Percentiles rank a stretch among this genome's conserved stretches.
These are phyloP conservation scores for Ensete ventricosum DNA, from an alignment of 176 grass and related monocot genomes.

Conservation along the genomic window DNA sequence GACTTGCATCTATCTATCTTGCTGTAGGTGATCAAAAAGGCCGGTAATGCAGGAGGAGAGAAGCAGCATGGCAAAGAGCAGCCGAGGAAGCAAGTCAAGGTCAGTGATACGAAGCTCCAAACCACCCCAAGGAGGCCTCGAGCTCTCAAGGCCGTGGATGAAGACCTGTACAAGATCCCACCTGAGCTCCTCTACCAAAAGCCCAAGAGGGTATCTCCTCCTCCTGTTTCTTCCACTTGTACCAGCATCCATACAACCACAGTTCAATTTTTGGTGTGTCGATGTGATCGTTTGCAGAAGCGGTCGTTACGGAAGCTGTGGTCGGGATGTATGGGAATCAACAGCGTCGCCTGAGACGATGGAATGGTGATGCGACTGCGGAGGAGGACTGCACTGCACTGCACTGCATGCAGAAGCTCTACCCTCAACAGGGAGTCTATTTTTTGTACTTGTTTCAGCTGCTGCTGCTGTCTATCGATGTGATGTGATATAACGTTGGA, in stretches of 20 bases:
- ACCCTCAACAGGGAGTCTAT: too few relatives aligned
- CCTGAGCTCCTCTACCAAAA: neutral
- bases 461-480: too few relatives aligned
- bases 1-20: too few relatives aligned
- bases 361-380: too few relatives aligned
- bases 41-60: neutral
- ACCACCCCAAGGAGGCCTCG: neutral
- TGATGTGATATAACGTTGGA: too few relatives aligned
- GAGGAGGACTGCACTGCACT: too few relatives aligned
- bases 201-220: neutral
- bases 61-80: neutral
- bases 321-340: neutral
- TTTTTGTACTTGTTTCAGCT: too few relatives aligned
- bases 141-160: neutral
- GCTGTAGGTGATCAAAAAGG: neutral
- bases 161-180: conserved; percentile 8
- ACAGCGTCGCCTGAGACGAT: neutral
- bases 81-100: neutral
- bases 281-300: neutral
- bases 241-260: neutral
- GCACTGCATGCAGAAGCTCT: too few relatives aligned
- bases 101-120: too few relatives aligned
- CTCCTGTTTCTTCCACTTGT: neutral
- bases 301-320: neutral
- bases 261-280: neutral